Conservation (phyloP, 225 moss, liverwort and hornwort species). For the Sphagnum tenellum region DNA sequence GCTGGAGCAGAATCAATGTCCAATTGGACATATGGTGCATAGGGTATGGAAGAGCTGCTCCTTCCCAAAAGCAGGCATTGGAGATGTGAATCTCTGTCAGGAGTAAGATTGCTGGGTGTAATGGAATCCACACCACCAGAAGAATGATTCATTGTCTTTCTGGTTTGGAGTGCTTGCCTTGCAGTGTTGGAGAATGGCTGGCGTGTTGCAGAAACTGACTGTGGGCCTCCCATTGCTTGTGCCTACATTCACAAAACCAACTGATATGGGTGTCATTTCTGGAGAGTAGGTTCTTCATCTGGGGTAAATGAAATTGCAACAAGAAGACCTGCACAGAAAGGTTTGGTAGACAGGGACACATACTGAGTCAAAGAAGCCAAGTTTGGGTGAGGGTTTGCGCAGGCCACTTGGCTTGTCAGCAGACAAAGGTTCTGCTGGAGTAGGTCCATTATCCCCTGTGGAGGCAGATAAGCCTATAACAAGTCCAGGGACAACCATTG, state of each 20-base stretch:
- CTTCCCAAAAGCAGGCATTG: constrained; percentile 5
- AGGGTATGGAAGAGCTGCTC: constrained; percentile 22
- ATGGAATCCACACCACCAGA: constrained; percentile 2
- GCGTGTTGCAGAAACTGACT: constrained; percentile 11
- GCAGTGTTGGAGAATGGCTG: constrained; percentile 11
- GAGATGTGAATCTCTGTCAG: constrained; percentile 3
- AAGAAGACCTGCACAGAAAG: too few relatives aligned
- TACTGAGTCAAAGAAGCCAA: constrained; percentile 60
- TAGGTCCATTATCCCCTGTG: constrained; percentile 4
- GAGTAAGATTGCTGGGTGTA: constrained; percentile 3
- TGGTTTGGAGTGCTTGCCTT: constrained; percentile 14
- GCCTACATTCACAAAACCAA: constrained; percentile 16
- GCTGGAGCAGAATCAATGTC: constrained; percentile 29
- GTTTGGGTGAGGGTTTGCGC: constrained; percentile 49
- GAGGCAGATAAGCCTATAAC: constrained; percentile 11
- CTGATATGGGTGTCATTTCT: too few relatives aligned
- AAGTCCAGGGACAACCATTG: constrained; percentile 17
- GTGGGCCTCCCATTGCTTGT: constrained; percentile 23
- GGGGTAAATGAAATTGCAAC: too few relatives aligned
- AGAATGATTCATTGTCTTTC: constrained; percentile 18
- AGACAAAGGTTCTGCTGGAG: constrained; percentile 12
- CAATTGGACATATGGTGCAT: constrained; percentile 31
- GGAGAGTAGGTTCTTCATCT: too few relatives aligned
- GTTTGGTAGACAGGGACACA: constrained; percentile 1
- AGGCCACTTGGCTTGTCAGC: constrained; percentile 38